Percentiles rank a stretch among this genome's conserved stretches.
Evolutionary conservation across 208 protist genomes (phyloP).

Genomic region (Leishmania aethiopica): DNA sequence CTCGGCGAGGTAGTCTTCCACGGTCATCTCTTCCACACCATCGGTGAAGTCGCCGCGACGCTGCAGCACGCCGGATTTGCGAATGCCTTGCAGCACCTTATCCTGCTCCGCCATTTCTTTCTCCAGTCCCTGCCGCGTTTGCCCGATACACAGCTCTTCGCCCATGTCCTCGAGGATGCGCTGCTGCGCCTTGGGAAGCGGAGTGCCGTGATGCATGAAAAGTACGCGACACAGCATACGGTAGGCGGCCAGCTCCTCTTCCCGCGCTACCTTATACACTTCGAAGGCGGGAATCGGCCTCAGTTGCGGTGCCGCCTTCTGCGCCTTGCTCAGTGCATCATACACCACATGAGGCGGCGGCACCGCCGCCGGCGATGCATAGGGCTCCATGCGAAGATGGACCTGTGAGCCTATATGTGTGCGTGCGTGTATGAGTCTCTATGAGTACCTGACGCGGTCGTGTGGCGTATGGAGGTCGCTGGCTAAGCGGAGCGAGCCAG

Average conservation of each 20-base stretch:
- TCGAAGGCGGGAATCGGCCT: constrained; percentile 63
- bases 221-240: constrained; percentile 81
- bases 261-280: constrained; percentile 79
- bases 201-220: constrained; percentile 64
- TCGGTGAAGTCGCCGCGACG: constrained; percentile 80
- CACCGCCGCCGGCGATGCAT: not conserved
- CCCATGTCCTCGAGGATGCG: constrained; percentile 81
- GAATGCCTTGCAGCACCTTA: constrained; percentile 51
- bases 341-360: constrained; percentile 46
- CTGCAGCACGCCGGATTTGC: constrained; percentile 50
- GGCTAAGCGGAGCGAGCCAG: not conserved
- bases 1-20: constrained; percentile 31
- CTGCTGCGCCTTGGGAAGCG: constrained; percentile 44
- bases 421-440: constrained; percentile 3
- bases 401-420: not conserved
- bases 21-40: constrained; percentile 77
- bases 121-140: constrained; percentile 47
- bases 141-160: constrained; percentile 46
- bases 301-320: constrained; percentile 33
- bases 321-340: constrained; percentile 48
- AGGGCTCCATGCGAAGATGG: constrained; percentile 8
- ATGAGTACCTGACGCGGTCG: not conserved
- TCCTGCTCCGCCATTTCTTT: constrained; percentile 51
- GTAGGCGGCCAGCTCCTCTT: constrained; percentile 80
- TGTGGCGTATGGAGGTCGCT: not conserved